These are phyloP conservation scores for Panicum virgatum DNA, from an alignment of 202 grass and related monocot genomes.

Conservation along the genomic window DNA sequence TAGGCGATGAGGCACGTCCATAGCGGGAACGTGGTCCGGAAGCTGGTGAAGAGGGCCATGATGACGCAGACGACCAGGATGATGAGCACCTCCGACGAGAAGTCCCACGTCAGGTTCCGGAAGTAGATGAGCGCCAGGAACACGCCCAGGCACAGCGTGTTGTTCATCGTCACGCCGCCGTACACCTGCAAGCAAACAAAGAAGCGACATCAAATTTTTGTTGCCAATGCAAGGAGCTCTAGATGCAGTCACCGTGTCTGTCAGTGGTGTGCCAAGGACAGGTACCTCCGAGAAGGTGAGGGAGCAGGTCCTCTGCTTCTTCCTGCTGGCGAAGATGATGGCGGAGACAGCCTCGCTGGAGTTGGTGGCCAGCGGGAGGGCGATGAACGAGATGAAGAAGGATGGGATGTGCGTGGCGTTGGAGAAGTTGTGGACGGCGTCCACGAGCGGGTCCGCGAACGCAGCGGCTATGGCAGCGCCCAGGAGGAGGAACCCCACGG, in stretches of 20 bases:
- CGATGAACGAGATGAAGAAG: constrained; percentile 95
- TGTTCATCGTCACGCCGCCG: constrained; percentile 97
- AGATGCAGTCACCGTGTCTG: background rate
- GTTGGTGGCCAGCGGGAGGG: constrained; percentile 84
- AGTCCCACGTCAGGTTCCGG: constrained; percentile 83
- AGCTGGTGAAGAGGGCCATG: constrained; percentile 92
- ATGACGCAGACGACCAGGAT: constrained; percentile 76
- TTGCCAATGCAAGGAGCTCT: background rate
- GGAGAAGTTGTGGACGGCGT: constrained; percentile 89
- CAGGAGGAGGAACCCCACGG: constrained; percentile 56
- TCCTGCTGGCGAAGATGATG: constrained; percentile 80
- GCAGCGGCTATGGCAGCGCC: constrained; percentile 65
- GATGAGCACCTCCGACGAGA: constrained; percentile 84
- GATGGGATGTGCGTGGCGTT: constrained; percentile 73
- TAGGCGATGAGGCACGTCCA: constrained; percentile 84
- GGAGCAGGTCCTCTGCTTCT: constrained; percentile 76
- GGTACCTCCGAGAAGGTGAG: constrained; percentile 87
- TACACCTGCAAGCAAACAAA: constrained; percentile 60
- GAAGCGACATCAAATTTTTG: background rate
- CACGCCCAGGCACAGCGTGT: constrained; percentile 83
- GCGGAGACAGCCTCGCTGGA: constrained; percentile 92
- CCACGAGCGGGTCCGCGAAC: constrained; percentile 85
- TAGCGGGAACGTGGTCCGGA: constrained; percentile 82
- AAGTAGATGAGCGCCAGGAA: constrained; percentile 84
- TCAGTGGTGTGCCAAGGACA: background rate